phyloP scores from a whole-genome alignment of 108 stramenopile species.

The Mediolabrus comicus region DNA sequence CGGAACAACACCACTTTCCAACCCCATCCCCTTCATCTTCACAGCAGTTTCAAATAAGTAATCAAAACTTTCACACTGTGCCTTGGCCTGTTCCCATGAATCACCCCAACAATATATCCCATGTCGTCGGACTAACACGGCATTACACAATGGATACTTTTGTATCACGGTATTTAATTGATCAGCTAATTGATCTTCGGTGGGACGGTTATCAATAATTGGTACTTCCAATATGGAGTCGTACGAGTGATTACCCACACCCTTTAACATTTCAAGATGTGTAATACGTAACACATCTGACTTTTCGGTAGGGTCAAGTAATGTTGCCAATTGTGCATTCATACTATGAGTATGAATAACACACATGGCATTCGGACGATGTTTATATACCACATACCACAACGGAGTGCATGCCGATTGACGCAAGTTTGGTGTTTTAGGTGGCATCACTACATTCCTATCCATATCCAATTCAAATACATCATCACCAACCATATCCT shows the following conservation, averaged over 20 bases:
- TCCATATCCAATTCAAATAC: conserved; percentile 86
- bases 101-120: conserved; percentile 97
- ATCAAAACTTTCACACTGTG: conserved; percentile 94
- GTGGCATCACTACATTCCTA: conserved; percentile 49
- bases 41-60: conserved; percentile 88
- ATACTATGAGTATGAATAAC: conserved; percentile 90
- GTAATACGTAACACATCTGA: conserved; percentile 63
- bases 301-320: conserved; percentile 79
- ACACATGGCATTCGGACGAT: conserved; percentile 62
- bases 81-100: conserved; percentile 95
- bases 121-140: conserved; percentile 92
- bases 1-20: conserved; percentile 61
- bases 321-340: conserved; percentile 85
- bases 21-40: conserved; percentile 72
- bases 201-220: conserved; percentile 95
- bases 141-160: conserved; percentile 87
- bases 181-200: conserved; percentile 88
- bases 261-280: conserved; percentile 97
- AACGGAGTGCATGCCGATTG: conserved; percentile 90
- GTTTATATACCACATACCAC: conserved; percentile 86
- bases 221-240: conserved; percentile 90
- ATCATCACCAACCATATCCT: conserved; percentile 93
- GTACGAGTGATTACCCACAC: conserved; percentile 88
- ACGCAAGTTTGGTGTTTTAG: conserved; percentile 68
- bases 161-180: conserved; percentile 73